Percentiles rank a stretch among this genome's conserved stretches.
phyloP scores from a whole-genome alignment of 2,329 filamentous ascomycete genomes.

The Juglanconis oblonga region DNA sequence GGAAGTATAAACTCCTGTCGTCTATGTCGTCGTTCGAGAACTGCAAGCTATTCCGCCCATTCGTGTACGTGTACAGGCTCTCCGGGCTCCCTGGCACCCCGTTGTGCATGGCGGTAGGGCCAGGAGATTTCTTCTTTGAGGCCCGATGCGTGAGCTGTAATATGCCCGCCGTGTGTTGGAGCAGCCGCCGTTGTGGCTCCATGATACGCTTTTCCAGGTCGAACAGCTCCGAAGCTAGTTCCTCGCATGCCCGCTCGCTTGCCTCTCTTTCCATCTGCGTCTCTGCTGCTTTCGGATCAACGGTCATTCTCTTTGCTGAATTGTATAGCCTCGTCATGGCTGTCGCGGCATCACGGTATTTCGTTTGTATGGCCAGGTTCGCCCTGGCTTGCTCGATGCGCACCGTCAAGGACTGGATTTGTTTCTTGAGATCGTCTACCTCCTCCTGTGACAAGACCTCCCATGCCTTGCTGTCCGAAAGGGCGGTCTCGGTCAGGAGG shows the following conservation, averaged over 20 bases:
- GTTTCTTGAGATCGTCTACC: conserved; percentile 87
- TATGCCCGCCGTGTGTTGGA: conserved; percentile 90
- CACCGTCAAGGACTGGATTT: conserved; percentile 67
- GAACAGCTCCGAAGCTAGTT: conserved; percentile 77
- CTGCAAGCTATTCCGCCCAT: conserved; percentile 58
- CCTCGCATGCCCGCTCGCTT: conserved; percentile 80
- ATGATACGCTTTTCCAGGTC: conserved; percentile 73
- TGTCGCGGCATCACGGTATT: conserved; percentile 88
- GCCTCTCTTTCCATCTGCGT: conserved; percentile 72
- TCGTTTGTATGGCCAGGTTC: conserved; percentile 85
- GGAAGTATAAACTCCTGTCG: conserved; percentile 70
- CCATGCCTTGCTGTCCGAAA: conserved; percentile 82
- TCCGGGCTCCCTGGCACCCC: conserved; percentile 73
- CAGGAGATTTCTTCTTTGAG: conserved; percentile 55
- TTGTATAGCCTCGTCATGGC: conserved; percentile 78
- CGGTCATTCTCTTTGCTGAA: conserved; percentile 45
- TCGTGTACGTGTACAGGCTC: conserved; percentile 69
- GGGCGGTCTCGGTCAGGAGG: conserved; percentile 86
- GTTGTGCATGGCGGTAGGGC: conserved; percentile 43
- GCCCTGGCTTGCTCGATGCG: conserved; percentile 80
- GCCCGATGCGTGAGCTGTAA: conserved; percentile 85
- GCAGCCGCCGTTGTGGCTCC: conserved; percentile 69
- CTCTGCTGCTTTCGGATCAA: conserved; percentile 48
- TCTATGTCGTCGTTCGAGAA: conserved; percentile 64
- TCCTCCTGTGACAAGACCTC: conserved; percentile 88